A percentile compares a stretch with the other conserved stretches of the same genome.
Evolutionary conservation across 139 green algal genomes (phyloP).

Genomic region (Zygnema cylindricum): DNA sequence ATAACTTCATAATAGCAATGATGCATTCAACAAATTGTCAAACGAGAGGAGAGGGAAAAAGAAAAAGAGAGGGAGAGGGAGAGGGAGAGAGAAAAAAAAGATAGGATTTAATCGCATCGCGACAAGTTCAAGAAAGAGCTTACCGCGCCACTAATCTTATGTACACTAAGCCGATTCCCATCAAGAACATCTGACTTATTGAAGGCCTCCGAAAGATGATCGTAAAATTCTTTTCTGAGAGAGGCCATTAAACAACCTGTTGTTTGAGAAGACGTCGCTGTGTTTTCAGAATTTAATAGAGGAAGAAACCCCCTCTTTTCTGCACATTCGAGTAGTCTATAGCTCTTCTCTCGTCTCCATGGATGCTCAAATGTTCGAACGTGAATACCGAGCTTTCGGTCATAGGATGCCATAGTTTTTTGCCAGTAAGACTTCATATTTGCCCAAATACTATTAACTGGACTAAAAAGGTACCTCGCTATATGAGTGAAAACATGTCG

Average conservation of each 20-base stretch:
- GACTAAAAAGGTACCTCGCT: background rate
- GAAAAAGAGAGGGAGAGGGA: no score
- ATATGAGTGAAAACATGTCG: background rate
- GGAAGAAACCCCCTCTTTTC: background rate
- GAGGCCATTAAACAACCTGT: background rate
- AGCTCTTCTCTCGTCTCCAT: background rate
- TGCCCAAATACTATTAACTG: background rate
- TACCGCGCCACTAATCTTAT: background rate
- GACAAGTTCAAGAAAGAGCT: no score
- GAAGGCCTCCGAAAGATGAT: background rate
- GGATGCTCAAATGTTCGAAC: background rate
- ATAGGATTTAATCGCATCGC: no score
- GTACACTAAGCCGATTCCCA: background rate
- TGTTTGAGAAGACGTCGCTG: background rate
- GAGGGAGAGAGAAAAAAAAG: no score
- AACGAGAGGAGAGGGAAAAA: no score
- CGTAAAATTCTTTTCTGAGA: background rate
- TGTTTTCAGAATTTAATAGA: background rate
- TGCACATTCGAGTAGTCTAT: background rate
- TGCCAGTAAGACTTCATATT: background rate
- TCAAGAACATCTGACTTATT: background rate
- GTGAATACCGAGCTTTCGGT: background rate
- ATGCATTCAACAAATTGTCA: no score
- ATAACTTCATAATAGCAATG: no score
- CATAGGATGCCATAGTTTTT: background rate